These are phyloP conservation scores for Penicillium polonicum DNA, from an alignment of 2,329 filamentous ascomycete species.

Conservation along the genomic window DNA sequence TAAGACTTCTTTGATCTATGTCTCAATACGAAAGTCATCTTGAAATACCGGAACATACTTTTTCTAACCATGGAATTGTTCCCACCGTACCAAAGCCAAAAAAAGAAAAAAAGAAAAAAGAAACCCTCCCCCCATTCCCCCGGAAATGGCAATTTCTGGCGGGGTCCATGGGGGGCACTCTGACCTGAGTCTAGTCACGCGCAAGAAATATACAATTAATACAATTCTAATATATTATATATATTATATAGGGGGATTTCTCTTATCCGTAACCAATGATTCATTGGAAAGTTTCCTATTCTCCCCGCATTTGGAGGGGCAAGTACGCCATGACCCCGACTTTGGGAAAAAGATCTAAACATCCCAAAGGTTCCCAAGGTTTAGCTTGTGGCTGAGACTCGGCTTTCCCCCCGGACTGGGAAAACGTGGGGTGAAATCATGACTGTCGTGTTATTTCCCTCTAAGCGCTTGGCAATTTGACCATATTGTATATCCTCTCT, in stretches of 20 bases:
- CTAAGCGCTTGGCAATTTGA: background rate
- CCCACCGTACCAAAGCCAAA: background rate
- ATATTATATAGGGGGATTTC: too few species aligned
- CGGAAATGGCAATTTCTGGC: background rate
- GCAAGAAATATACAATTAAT: background rate
- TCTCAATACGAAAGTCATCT: background rate
- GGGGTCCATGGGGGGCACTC: background rate
- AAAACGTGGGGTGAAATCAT: conserved; percentile 7
- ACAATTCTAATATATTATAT: too few species aligned
- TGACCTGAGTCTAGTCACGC: background rate
- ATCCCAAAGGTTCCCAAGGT: too few species aligned
- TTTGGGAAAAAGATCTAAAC: background rate
- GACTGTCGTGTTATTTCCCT: background rate
- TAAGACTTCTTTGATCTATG: too few species aligned
- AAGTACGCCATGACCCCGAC: background rate
- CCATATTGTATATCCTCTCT: background rate
- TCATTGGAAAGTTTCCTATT: background rate
- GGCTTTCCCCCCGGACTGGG: conserved; percentile 1
- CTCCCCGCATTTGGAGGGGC: background rate
- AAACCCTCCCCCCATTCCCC: background rate
- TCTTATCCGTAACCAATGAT: too few species aligned
- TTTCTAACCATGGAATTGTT: background rate
- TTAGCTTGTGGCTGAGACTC: background rate
- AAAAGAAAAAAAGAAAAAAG: background rate
- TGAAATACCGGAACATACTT: background rate